These are phyloP conservation scores for Paracorniculantispora psalliotae DNA, from an alignment of 2,329 filamentous ascomycete species.

Conservation along the genomic window DNA sequence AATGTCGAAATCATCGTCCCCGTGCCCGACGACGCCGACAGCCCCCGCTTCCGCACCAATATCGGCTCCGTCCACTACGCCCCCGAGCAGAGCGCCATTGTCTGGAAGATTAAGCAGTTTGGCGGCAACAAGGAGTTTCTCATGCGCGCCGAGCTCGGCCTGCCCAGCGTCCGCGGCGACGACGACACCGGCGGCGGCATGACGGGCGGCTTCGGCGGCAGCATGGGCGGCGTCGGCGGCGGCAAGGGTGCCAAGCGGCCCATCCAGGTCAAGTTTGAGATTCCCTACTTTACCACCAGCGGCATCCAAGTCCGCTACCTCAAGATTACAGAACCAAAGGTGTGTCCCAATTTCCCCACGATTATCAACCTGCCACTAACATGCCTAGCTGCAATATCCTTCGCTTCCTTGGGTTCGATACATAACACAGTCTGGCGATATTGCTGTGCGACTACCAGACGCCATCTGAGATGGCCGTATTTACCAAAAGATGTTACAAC, in stretches of 20 bases:
- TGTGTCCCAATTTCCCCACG: slow-evolving; percentile 33
- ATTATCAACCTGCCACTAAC: slow-evolving; percentile 4
- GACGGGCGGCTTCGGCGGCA: slow-evolving; percentile 95
- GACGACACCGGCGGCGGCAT: slow-evolving; percentile 95
- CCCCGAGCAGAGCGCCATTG: slow-evolving; percentile 92
- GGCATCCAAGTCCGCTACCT: slow-evolving; percentile 97
- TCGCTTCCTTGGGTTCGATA: slow-evolving; percentile 97
- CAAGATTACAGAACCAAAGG: slow-evolving; percentile 99
- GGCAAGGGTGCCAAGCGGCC: slow-evolving; percentile 87
- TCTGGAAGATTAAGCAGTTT: slow-evolving; percentile 99
- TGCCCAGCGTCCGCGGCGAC: slow-evolving; percentile 90
- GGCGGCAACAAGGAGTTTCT: slow-evolving; percentile 97
- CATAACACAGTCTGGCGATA: slow-evolving; percentile 96
- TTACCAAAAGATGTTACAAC: background rate
- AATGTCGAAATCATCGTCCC: slow-evolving; percentile 98
- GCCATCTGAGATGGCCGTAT: slow-evolving; percentile 52
- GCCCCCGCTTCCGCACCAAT: slow-evolving; percentile 92
- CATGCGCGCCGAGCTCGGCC: slow-evolving; percentile 92
- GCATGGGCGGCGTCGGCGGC: slow-evolving; percentile 82
- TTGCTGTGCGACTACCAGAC: slow-evolving; percentile 91
- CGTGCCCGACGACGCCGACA: slow-evolving; percentile 94
- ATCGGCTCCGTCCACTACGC: slow-evolving; percentile 97
- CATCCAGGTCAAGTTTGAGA: slow-evolving; percentile 99
- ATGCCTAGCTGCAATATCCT: slow-evolving; percentile 82
- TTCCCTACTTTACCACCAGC: slow-evolving; percentile 99